phyloP scores from a whole-genome alignment of 768 basidiomycete species.

The Russula sp. region DNA sequence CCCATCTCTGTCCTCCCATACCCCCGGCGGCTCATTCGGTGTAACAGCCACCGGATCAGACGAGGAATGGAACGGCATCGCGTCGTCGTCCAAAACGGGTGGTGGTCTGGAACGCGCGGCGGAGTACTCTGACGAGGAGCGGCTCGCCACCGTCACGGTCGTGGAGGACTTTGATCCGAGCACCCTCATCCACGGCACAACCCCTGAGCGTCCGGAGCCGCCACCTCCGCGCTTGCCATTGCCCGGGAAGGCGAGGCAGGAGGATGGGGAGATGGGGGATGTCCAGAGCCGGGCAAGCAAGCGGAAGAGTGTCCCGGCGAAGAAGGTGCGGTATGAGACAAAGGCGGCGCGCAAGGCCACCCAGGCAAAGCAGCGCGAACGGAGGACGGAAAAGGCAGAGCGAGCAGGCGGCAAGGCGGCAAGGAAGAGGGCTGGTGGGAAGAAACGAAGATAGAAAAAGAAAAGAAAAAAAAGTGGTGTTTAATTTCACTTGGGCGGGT shows the following conservation, averaged over 20 bases:
- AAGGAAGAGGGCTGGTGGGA: slow-evolving; percentile 33
- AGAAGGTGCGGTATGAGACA: slow-evolving; percentile 60
- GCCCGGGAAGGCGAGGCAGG: slow-evolving; percentile 24
- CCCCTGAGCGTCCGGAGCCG: slow-evolving; percentile 5
- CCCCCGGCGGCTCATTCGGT: slow-evolving; percentile 2
- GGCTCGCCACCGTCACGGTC: slow-evolving; percentile 84
- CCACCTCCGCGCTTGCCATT: slow-evolving; percentile 24
- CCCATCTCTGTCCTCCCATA: neutral
- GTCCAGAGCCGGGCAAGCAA: neutral
- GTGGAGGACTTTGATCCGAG: slow-evolving; percentile 87
- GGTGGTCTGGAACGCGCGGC: slow-evolving; percentile 44
- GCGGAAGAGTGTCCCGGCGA: slow-evolving; percentile 19
- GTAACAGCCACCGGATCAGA: slow-evolving; percentile 32
- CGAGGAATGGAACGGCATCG: slow-evolving; percentile 45
- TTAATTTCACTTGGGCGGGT: neutral
- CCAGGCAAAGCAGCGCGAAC: slow-evolving; percentile 53
- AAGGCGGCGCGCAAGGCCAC: slow-evolving; percentile 59
- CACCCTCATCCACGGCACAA: slow-evolving; percentile 44
- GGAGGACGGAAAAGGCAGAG: slow-evolving; percentile 67
- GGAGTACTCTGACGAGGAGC: slow-evolving; percentile 79
- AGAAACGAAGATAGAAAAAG: slow-evolving; percentile 9
- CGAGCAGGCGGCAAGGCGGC: slow-evolving; percentile 59
- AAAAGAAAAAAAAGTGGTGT: neutral
- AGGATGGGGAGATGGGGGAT: neutral
- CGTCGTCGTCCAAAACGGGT: slow-evolving; percentile 26